Evolutionary conservation across 2,329 filamentous ascomycete species (phyloP).

Genomic region (Metarhizium robertsii): DNA sequence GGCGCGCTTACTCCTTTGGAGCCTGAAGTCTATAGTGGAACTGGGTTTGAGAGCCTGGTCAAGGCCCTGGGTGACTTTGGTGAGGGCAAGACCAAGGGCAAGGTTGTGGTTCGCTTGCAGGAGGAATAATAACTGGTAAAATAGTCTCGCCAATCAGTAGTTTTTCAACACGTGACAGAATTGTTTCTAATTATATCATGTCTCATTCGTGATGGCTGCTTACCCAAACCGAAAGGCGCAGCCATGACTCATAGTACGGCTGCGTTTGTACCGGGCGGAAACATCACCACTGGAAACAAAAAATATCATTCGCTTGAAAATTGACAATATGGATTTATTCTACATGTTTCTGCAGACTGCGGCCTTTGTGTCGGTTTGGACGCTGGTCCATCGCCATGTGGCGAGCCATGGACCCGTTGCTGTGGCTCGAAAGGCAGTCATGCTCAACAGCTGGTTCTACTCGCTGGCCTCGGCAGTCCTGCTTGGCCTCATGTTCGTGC

Average conservation of each 20-base stretch:
- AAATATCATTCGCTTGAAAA: no score
- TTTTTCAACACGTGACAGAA: background rate
- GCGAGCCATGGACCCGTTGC: no score
- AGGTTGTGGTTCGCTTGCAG: slow-evolving; percentile 15
- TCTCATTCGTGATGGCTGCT: no score
- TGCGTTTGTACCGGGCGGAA: no score
- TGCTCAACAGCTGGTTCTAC: slow-evolving; percentile 6
- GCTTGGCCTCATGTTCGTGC: slow-evolving; percentile 4
- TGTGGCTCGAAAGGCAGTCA: background rate
- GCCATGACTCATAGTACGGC: background rate
- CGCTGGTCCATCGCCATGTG: no score
- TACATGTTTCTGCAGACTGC: slow-evolving; percentile 3
- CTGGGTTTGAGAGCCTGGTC: slow-evolving; percentile 16
- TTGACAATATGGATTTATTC: background rate
- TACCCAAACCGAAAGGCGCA: background rate
- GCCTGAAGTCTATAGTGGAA: slow-evolving; percentile 11
- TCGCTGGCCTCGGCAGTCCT: background rate
- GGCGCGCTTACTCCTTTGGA: slow-evolving; percentile 16
- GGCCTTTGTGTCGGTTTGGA: no score
- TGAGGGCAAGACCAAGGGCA: slow-evolving; percentile 15
- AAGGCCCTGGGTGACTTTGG: slow-evolving; percentile 13
- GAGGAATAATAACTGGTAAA: background rate
- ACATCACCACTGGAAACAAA: no score
- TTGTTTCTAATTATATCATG: background rate
- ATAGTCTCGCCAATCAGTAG: background rate